These are phyloP conservation scores for Talaromyces sp. DNA, from an alignment of 2,329 filamentous ascomycete genomes.

Conservation along the genomic window DNA sequence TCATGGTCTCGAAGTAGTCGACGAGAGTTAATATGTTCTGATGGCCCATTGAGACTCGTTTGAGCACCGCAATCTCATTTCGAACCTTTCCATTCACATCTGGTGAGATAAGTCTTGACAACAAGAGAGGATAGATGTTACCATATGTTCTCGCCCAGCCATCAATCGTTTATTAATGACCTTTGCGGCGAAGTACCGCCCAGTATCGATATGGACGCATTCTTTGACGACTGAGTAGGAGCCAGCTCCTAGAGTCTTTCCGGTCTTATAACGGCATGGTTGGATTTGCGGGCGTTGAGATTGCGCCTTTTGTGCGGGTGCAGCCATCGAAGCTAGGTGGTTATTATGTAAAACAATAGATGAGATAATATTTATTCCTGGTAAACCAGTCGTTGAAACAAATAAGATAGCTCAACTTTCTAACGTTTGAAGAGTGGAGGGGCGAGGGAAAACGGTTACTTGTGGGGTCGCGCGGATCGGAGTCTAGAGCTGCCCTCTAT, in stretches of 20 bases:
- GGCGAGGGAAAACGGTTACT: neutral
- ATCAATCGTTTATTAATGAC: conserved; percentile 99
- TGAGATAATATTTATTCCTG: neutral
- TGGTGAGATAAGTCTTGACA: neutral
- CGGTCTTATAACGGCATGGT: conserved; percentile 96
- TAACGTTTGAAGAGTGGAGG: neutral
- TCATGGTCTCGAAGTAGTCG: conserved; percentile 99
- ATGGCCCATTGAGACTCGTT: conserved; percentile 98
- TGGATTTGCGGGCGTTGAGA: conserved; percentile 65
- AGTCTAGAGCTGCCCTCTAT: neutral
- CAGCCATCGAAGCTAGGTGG: conserved; percentile 6
- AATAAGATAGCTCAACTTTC: neutral
- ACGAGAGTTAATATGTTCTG: conserved; percentile 96
- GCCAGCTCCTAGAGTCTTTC: conserved; percentile 92
- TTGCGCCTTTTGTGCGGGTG: conserved; percentile 14
- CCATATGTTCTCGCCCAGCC: conserved; percentile 98
- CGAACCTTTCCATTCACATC: conserved; percentile 61
- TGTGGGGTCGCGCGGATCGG: conserved; percentile 4
- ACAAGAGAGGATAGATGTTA: conserved; percentile 37
- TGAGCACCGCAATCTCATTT: conserved; percentile 96
- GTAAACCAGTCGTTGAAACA: neutral
- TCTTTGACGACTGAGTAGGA: conserved; percentile 99
- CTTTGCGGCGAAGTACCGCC: conserved; percentile 96
- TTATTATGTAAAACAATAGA: neutral
- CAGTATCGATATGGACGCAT: conserved; percentile 97